These are phyloP conservation scores for Diaporthe longicolla DNA, from an alignment of 2,329 filamentous ascomycete genomes.

Conservation along the genomic window DNA sequence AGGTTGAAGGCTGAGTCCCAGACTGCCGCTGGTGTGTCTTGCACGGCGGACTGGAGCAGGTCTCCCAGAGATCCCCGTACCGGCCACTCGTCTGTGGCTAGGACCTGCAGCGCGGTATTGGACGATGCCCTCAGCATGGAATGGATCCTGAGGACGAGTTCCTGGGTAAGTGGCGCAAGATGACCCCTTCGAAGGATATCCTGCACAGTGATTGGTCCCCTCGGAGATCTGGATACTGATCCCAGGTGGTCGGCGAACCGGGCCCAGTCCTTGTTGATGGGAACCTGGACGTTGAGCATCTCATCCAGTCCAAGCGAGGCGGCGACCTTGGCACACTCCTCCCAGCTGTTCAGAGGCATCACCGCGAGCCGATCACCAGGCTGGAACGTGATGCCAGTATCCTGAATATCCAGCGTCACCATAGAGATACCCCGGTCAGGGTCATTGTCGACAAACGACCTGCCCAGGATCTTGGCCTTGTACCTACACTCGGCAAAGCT, in stretches of 20 bases:
- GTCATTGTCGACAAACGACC: conserved; percentile 63
- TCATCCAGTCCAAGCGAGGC: conserved; percentile 64
- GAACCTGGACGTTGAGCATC: conserved; percentile 59
- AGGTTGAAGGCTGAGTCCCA: conserved; percentile 67
- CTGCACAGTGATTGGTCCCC: conserved; percentile 57
- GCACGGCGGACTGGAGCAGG: conserved; percentile 62
- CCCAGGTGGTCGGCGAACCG: conserved; percentile 63
- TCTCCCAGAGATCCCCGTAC: conserved; percentile 65
- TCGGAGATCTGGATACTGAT: conserved; percentile 51
- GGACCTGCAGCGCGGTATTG: conserved; percentile 62
- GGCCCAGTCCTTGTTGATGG: conserved; percentile 58
- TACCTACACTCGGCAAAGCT: conserved; percentile 69
- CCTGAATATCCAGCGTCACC: conserved; percentile 65
- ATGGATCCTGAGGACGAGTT: conserved; percentile 64
- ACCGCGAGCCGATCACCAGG: conserved; percentile 67
- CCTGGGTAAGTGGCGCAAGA: conserved; percentile 65
- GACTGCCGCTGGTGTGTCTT: conserved; percentile 62
- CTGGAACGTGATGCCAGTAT: conserved; percentile 67
- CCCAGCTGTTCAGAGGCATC: conserved; percentile 69
- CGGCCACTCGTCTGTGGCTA: conserved; percentile 66
- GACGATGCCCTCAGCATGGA: conserved; percentile 64
- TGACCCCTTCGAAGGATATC: conserved; percentile 67
- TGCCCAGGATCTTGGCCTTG: conserved; percentile 58
- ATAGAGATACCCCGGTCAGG: conserved; percentile 60
- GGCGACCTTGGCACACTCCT: conserved; percentile 68